Conservation (phyloP, 352 stramenopile genomes). For the Phytophthora melonis region DNA sequence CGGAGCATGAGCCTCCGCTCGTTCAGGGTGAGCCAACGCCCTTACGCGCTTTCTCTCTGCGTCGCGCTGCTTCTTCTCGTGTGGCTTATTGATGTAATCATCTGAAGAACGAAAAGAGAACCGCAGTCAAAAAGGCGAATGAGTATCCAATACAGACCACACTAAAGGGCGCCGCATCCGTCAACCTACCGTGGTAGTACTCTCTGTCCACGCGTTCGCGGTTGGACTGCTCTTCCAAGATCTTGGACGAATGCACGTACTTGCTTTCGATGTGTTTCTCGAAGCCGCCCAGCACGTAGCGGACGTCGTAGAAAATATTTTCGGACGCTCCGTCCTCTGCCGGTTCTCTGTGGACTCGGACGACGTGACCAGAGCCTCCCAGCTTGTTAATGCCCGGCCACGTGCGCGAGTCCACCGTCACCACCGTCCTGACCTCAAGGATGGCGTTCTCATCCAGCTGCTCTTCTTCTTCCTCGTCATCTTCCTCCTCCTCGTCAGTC, state of each 20-base stretch:
- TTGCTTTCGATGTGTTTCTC: conserved; percentile 78
- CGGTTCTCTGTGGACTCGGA: conserved; percentile 48
- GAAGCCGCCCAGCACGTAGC: conserved; percentile 83
- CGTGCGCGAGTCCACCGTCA: conserved; percentile 77
- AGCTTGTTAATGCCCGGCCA: conserved; percentile 91
- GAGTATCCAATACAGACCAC: not conserved
- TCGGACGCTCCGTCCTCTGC: conserved; percentile 22
- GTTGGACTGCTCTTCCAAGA: conserved; percentile 50
- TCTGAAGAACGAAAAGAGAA: conserved; percentile 43
- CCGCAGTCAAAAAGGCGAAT: not conserved
- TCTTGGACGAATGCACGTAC: conserved; percentile 65
- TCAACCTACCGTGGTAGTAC: conserved; percentile 69
- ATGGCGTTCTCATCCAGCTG: conserved; percentile 9
- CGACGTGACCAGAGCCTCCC: conserved; percentile 72
- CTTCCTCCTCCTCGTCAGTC: not conserved
- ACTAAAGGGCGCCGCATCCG: not conserved
- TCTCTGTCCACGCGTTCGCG: conserved; percentile 54
- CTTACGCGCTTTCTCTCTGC: conserved; percentile 15
- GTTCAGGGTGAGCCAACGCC: conserved; percentile 6
- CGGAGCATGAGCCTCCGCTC: not conserved
- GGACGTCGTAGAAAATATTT: conserved; percentile 81
- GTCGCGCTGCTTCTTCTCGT: conserved; percentile 40
- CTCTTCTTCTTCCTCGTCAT: conserved; percentile 2
- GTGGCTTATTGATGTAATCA: conserved; percentile 58
- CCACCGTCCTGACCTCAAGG: conserved; percentile 53